phyloP scores from a whole-genome alignment of 169 alveolate genomes.

The Babesia gibsoni region DNA sequence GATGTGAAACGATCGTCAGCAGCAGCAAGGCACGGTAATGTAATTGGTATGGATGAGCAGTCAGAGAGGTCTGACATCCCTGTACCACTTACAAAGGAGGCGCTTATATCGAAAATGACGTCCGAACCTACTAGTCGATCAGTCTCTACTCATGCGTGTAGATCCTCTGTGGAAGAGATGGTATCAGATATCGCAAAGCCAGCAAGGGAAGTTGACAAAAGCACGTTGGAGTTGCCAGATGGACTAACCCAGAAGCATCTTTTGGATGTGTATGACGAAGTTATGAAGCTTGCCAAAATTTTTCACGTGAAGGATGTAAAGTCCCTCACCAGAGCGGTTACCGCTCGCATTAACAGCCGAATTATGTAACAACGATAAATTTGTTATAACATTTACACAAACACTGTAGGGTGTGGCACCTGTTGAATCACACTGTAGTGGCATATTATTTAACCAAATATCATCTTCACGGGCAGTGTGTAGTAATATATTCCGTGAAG shows the following conservation, averaged over 20 bases:
- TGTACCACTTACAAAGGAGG: conserved; percentile 13
- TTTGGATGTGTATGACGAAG: conserved; percentile 58
- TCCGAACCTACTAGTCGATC: neutral
- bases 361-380: neutral
- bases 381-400: no score
- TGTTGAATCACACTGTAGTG: neutral
- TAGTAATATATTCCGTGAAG: neutral
- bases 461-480: neutral
- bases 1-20: no score
- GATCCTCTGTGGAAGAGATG: no score
- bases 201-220: no score
- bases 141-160: no score
- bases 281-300: conserved; percentile 18
- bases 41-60: no score
- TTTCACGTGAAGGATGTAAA: conserved; percentile 57
- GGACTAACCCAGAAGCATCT: conserved; percentile 31
- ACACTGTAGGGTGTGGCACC: neutral
- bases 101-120: neutral
- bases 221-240: conserved; percentile 5
- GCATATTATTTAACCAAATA: neutral
- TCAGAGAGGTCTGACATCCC: no score
- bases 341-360: conserved; percentile 51
- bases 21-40: no score
- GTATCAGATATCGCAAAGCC: no score
- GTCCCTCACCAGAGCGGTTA: conserved; percentile 56